Conservation (phyloP, 192 early-diverging fungal species). For the Rhizophagus clarus region DNA sequence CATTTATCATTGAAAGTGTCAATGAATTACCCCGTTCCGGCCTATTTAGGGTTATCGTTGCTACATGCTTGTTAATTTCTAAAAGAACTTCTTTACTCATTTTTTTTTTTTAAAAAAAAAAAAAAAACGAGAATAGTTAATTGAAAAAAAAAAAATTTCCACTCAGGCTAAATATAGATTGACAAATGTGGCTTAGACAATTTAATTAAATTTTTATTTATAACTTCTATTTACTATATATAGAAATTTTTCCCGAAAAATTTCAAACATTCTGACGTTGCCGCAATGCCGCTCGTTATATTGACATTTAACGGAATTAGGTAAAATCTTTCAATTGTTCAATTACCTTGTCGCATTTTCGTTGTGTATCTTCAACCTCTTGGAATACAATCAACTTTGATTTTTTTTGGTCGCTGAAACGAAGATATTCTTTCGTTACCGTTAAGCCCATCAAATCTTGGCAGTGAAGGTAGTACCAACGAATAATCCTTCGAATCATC, state of each 20-base stretch:
- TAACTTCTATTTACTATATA: too few relatives aligned
- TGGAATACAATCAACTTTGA: not conserved
- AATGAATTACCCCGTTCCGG: constrained; percentile 52
- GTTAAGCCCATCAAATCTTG: not conserved
- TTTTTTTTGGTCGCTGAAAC: not conserved
- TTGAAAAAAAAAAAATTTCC: not conserved
- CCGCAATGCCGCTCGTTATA: too few relatives aligned
- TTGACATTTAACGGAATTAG: not conserved
- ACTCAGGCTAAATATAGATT: too few relatives aligned
- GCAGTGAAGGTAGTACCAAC: not conserved
- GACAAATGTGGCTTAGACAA: too few relatives aligned
- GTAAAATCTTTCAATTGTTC: not conserved
- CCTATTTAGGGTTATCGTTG: constrained; percentile 1
- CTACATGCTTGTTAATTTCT: not conserved
- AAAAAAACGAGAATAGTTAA: too few relatives aligned
- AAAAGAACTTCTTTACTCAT: not conserved
- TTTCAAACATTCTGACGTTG: too few relatives aligned
- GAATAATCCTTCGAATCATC: not conserved
- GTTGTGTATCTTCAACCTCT: not conserved
- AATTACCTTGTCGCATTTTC: not conserved
- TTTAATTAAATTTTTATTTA: too few relatives aligned
- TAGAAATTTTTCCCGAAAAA: too few relatives aligned
- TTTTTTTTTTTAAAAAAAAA: not conserved
- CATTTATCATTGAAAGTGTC: constrained; percentile 45
- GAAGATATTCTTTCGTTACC: not conserved